Evolutionary conservation across 1,139 yeast genomes (phyloP).

Genomic region (Debaryomyces sp.): DNA sequence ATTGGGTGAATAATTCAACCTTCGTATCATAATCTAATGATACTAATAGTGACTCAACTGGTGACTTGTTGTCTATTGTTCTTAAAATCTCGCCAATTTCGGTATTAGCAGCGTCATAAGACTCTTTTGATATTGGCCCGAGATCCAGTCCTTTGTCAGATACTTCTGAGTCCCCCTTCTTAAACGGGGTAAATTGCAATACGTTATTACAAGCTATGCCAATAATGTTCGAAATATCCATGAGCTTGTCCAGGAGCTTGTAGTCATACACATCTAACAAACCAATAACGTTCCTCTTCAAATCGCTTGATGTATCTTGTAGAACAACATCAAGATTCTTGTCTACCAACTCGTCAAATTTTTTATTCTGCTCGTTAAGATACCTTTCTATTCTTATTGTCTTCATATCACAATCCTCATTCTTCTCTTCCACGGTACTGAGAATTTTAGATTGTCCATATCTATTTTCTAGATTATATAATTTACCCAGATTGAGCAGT

Average conservation of each 20-base stretch:
- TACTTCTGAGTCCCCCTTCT: slow-evolving; percentile 5
- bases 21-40: slow-evolving; percentile 31
- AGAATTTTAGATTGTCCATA: background rate
- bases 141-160: slow-evolving; percentile 10
- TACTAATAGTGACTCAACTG: slow-evolving; percentile 18
- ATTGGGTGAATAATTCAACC: slow-evolving; percentile 21
- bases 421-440: background rate
- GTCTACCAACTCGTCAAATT: slow-evolving; percentile 40
- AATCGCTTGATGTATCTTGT: slow-evolving; percentile 15
- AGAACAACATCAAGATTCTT: slow-evolving; percentile 34
- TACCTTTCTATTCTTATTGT: slow-evolving; percentile 24
- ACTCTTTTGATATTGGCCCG: background rate
- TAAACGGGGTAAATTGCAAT: slow-evolving; percentile 1
- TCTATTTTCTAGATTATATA: background rate
- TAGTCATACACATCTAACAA: slow-evolving; percentile 3
- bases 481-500: background rate
- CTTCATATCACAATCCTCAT: background rate
- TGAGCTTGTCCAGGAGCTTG: slow-evolving; percentile 10
- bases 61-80: background rate
- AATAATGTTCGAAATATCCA: slow-evolving; percentile 13
- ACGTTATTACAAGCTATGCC: slow-evolving; percentile 10
- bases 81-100: background rate
- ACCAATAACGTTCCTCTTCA: slow-evolving; percentile 3
- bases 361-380: slow-evolving; percentile 40
- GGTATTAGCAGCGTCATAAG: background rate